These are phyloP conservation scores for Lippia alba DNA, from an alignment of 305 asterid species.

Conservation along the genomic window DNA sequence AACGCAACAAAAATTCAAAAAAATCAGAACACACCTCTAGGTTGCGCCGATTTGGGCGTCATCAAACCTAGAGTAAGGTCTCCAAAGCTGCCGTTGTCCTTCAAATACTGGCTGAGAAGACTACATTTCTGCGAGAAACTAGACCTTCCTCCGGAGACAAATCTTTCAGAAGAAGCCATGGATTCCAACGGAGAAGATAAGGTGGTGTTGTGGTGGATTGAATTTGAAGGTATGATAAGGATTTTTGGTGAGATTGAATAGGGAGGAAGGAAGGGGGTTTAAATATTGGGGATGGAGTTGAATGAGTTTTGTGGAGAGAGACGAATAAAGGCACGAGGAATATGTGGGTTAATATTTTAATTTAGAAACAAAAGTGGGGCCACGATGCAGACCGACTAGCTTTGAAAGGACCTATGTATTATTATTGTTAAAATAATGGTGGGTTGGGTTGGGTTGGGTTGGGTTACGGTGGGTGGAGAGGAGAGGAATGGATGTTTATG, in stretches of 20 bases:
- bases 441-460: background rate
- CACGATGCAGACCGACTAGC: conserved; percentile 7
- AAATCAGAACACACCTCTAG: conserved; percentile 32
- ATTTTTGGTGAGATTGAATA: background rate
- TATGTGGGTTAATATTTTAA: conserved; percentile 30
- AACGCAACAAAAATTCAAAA: background rate
- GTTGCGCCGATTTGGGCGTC: conserved; percentile 30
- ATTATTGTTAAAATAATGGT: background rate
- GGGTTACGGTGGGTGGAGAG: background rate
- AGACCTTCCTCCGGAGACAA: conserved; percentile 57
- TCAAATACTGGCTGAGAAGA: conserved; percentile 59
- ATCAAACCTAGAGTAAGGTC: conserved; percentile 53
- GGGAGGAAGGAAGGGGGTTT: background rate
- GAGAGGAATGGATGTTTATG: background rate
- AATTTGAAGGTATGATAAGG: background rate
- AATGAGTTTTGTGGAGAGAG: background rate
- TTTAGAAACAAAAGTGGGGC: conserved; percentile 1
- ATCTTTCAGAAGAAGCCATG: conserved; percentile 43
- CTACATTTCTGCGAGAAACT: conserved; percentile 57
- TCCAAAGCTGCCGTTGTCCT: conserved; percentile 52
- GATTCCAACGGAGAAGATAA: no score
- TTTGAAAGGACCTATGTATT: background rate
- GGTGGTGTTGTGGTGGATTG: no score
- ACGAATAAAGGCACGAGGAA: conserved; percentile 51
- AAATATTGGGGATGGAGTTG: background rate